These are phyloP conservation scores for Coemansia sp. DNA, from an alignment of 192 early-diverging fungal genomes.

Conservation along the genomic window DNA sequence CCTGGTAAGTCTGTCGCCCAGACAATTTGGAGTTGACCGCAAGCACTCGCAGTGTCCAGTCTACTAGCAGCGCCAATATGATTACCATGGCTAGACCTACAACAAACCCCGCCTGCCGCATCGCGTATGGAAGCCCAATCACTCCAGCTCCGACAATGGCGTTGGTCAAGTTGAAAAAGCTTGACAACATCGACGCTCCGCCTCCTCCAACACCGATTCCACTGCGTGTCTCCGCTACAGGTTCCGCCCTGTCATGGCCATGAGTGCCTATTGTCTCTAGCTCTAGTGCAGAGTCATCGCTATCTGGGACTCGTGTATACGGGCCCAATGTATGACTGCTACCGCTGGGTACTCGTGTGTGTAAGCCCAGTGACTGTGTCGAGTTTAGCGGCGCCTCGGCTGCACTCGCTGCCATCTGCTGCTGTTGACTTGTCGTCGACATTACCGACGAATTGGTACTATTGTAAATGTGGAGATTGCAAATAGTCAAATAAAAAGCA, in stretches of 20 bases:
- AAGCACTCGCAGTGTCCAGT: constrained; percentile 78
- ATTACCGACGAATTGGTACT: background rate
- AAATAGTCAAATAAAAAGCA: background rate
- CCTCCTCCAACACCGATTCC: background rate
- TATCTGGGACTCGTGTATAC: background rate
- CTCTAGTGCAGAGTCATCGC: background rate
- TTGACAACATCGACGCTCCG: constrained; percentile 46
- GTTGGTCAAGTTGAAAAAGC: constrained; percentile 86
- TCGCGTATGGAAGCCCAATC: constrained; percentile 82
- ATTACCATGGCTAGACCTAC: constrained; percentile 56
- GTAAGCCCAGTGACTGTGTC: background rate
- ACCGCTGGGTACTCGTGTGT: constrained; percentile 1
- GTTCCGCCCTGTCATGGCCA: background rate
- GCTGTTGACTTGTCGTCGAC: background rate
- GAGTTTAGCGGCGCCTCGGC: background rate
- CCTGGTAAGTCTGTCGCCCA: constrained; percentile 79
- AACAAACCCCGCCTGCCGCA: constrained; percentile 75
- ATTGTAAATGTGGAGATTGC: background rate
- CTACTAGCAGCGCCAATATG: constrained; percentile 56
- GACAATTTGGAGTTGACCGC: constrained; percentile 75
- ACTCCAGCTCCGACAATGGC: constrained; percentile 91
- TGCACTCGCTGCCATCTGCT: background rate
- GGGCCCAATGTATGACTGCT: background rate
- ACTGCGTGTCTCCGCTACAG: background rate
- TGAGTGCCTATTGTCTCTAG: background rate